Evolutionary conservation across 441 rosid species (phyloP).

Genomic region (Hura crepitans): DNA sequence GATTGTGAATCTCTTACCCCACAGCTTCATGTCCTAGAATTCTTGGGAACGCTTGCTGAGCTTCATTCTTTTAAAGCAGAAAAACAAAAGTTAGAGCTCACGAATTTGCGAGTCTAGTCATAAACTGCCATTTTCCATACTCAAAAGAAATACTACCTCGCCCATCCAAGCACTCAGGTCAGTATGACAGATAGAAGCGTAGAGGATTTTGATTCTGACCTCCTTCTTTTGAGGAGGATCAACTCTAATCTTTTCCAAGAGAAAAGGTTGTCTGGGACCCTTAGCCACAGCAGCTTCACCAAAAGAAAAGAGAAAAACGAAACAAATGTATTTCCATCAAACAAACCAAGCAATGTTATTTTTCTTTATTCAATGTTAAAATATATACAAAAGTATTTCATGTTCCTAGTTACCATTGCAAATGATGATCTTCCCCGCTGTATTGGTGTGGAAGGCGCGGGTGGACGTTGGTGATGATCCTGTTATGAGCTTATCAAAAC

Average conservation of each 20-base stretch:
- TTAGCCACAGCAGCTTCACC: slow-evolving; percentile 35
- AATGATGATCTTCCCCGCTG: slow-evolving; percentile 33
- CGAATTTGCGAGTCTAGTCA: too few relatives aligned
- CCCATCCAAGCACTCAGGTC: slow-evolving; percentile 42
- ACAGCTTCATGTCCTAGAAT: slow-evolving; percentile 50
- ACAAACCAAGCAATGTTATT: not conserved
- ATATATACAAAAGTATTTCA: too few relatives aligned
- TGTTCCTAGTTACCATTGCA: slow-evolving; percentile 31
- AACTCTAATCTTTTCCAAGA: slow-evolving; percentile 35
- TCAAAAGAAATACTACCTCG: slow-evolving; percentile 34
- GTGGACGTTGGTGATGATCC: too few relatives aligned
- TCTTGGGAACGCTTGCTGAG: slow-evolving; percentile 40
- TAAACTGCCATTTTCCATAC: too few relatives aligned
- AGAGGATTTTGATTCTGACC: slow-evolving; percentile 41
- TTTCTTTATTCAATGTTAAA: not conserved
- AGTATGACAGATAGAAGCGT: slow-evolving; percentile 42
- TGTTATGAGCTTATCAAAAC: not conserved
- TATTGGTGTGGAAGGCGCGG: not conserved
- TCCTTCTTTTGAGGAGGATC: slow-evolving; percentile 45
- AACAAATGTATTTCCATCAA: not conserved
- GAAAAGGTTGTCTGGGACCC: slow-evolving; percentile 35
- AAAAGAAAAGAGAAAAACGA: not conserved
- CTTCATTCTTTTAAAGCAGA: slow-evolving; percentile 29
- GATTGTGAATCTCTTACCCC: slow-evolving; percentile 25
- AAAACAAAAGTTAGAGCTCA: not conserved